phyloP scores from a whole-genome alignment of 1,139 yeast species.

The Kodamaea suecica region DNA sequence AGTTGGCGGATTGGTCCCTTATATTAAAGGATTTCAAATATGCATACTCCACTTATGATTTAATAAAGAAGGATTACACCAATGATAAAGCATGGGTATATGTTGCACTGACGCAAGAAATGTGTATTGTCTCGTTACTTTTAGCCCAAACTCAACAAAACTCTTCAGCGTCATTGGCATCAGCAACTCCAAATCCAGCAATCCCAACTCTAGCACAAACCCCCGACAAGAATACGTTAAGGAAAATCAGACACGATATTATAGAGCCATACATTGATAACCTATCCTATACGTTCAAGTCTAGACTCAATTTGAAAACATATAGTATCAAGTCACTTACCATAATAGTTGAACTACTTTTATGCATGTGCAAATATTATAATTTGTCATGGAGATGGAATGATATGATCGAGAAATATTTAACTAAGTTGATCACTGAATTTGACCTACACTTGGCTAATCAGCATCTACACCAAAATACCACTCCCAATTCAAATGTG shows the following conservation, averaged over 20 bases:
- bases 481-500: conserved; percentile 29
- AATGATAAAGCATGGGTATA: conserved; percentile 81
- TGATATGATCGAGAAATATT: conserved; percentile 44
- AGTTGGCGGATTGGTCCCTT: conserved; percentile 88
- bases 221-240: conserved; percentile 51
- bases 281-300: conserved; percentile 47
- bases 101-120: conserved; percentile 83
- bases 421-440: conserved; percentile 40
- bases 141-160: conserved; percentile 56
- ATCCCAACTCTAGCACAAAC: conserved; percentile 12
- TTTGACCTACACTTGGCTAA: conserved; percentile 34
- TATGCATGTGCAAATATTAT: conserved; percentile 43
- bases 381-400: conserved; percentile 48
- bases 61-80: conserved; percentile 73
- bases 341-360: conserved; percentile 49
- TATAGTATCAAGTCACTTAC: conserved; percentile 51
- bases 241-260: conserved; percentile 58
- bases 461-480: neutral
- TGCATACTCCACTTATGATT: conserved; percentile 81
- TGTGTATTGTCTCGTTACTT: conserved; percentile 72
- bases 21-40: conserved; percentile 84
- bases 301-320: conserved; percentile 61
- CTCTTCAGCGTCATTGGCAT: conserved; percentile 11
- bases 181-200: conserved; percentile 4
- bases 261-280: conserved; percentile 68